Evolutionary conservation across 768 basidiomycete genomes (phyloP).

Genomic region (Tricholoma matsutake): DNA sequence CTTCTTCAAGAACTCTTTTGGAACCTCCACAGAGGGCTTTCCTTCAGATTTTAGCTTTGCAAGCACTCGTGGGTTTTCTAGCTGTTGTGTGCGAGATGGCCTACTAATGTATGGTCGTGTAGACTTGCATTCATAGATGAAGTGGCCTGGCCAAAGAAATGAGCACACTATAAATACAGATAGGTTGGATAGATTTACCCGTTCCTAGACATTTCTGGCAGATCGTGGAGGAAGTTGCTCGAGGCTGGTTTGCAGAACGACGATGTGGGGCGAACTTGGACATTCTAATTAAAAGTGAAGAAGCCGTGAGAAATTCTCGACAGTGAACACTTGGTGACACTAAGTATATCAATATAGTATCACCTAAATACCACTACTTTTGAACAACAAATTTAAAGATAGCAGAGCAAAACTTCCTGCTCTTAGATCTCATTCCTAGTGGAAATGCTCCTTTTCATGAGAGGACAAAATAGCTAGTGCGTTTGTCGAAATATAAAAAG

Average conservation of each 20-base stretch:
- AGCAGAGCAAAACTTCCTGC: too few relatives aligned
- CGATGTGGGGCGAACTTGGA: slow-evolving; percentile 80
- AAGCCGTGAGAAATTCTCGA: neutral
- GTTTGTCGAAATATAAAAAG: too few relatives aligned
- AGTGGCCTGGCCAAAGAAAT: slow-evolving; percentile 61
- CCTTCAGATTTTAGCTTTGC: slow-evolving; percentile 68
- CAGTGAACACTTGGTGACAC: too few relatives aligned
- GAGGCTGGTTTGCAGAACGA: slow-evolving; percentile 57
- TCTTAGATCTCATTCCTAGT: too few relatives aligned
- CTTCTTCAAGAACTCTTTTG: slow-evolving; percentile 89
- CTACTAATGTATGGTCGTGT: slow-evolving; percentile 79
- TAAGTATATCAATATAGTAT: too few relatives aligned
- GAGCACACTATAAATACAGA: neutral
- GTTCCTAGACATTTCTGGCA: slow-evolving; percentile 81
- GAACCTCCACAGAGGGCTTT: slow-evolving; percentile 78
- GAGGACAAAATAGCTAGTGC: too few relatives aligned
- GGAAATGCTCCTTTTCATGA: too few relatives aligned
- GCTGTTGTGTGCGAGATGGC: slow-evolving; percentile 84
- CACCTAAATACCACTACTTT: neutral
- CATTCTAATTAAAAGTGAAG: slow-evolving; percentile 37
- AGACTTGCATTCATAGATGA: slow-evolving; percentile 87
- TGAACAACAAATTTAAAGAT: neutral
- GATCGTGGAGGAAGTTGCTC: slow-evolving; percentile 61
- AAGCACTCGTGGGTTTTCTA: slow-evolving; percentile 71
- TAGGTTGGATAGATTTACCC: slow-evolving; percentile 39